Base-by-base conservation (phyloP, 2,329 filamentous ascomycete genomes). In the Aspergillus sp. region DNA sequence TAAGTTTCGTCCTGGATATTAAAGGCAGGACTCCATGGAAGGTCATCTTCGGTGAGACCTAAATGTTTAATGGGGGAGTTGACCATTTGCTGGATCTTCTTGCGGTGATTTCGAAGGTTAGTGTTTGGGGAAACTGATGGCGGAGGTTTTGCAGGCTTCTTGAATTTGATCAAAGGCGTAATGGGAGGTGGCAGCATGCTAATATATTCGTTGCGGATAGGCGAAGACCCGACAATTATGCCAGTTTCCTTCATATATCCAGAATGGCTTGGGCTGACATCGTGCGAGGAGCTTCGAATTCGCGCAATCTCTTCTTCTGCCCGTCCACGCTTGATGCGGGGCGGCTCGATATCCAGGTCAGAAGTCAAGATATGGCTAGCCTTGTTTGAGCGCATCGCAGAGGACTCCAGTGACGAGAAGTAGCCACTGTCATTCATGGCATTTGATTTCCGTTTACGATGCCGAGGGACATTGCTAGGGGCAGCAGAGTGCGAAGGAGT, bases 241-340 rank as follows among this genome's bases (percentile, higher is more conserved):
- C 61, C 66, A 6, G 69, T 50, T n/a, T 75, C 70, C 56, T 72
- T 76, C 52, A 72, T 62, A 6, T 63, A 57, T 15, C 87, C 82
- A 12, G 70, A 65, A 35, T 75, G 66, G 50, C 87, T 90, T 4
- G 95, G 95, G 69, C 93, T 98, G 23, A 77, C 68, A 68, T 96
- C 93, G 68, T 93, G 93, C 2, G 92, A 96, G 2, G 93, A 97
- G 61, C 90, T 90, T 64, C 95, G 89, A 54, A 98, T 88, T 41
- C 93, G 90, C 46, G 90, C 90, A 79, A 99, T 97, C 75, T 97
- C 95, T 68, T 96, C 93, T 74, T 98, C 95, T 15, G 95, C 95
- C 60, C 93, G 89, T 31, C 93, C 93, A 59, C 91, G 89, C 79
- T 93, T 96, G 67, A 92, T 88, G 55, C 86, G 85, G 50, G 89